phyloP scores from a whole-genome alignment of 1,139 yeast species.

The Pichia kudriavzevii region DNA sequence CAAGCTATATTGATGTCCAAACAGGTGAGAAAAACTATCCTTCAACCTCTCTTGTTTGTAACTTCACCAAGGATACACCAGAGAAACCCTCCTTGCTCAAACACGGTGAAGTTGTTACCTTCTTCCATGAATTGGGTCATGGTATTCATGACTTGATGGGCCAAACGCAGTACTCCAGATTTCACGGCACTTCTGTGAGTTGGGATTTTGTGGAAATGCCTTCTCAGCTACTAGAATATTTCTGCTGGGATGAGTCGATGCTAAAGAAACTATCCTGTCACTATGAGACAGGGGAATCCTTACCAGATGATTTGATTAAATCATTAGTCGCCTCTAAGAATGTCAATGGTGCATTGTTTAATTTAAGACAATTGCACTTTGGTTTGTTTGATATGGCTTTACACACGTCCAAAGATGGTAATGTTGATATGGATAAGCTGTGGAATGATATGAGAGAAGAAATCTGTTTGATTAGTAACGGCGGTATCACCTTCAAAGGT shows the following conservation, averaged over 20 bases:
- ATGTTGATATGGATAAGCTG: slow-evolving; percentile 39
- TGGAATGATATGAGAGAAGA: slow-evolving; percentile 64
- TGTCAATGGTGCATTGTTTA: slow-evolving; percentile 65
- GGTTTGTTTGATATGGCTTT: slow-evolving; percentile 69
- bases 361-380: slow-evolving; percentile 69
- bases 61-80: slow-evolving; percentile 69
- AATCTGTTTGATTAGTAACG: slow-evolving; percentile 50
- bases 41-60: slow-evolving; percentile 74
- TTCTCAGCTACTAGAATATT: slow-evolving; percentile 80
- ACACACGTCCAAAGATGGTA: slow-evolving; percentile 45
- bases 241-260: slow-evolving; percentile 73
- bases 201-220: slow-evolving; percentile 90
- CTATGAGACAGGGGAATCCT: slow-evolving; percentile 47
- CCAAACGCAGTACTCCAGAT: slow-evolving; percentile 53
- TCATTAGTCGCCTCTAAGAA: slow-evolving; percentile 61
- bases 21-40: slow-evolving; percentile 54
- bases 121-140: slow-evolving; percentile 87
- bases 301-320: slow-evolving; percentile 51
- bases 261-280: slow-evolving; percentile 57
- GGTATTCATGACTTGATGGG: slow-evolving; percentile 78
- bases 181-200: slow-evolving; percentile 70
- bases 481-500: slow-evolving; percentile 51
- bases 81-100: slow-evolving; percentile 69
- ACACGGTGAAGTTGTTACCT: slow-evolving; percentile 73
- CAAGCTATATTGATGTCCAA: slow-evolving; percentile 45